Evolutionary conservation across 345 rosid species (phyloP).

Genomic region (Rhizophora apiculata): DNA sequence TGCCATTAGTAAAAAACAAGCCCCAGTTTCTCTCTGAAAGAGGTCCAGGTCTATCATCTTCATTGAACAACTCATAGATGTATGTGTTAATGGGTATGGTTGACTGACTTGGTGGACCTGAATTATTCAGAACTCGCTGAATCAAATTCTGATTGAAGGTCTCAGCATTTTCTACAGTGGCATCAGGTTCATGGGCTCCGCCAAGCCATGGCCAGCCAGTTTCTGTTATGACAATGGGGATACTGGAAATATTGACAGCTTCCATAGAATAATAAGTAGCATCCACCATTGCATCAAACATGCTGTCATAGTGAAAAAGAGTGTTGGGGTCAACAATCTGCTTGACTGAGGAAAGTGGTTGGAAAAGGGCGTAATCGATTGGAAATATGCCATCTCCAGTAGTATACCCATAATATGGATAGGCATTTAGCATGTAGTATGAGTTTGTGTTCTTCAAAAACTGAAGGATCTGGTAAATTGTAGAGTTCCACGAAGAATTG

Average conservation of each 20-base stretch:
- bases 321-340: constrained; percentile 99
- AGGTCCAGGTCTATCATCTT: constrained; percentile 75
- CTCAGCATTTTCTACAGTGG: constrained; percentile 66
- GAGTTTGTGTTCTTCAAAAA: constrained; percentile 85
- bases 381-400: constrained; percentile 86
- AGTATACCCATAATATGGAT: constrained; percentile 89
- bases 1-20: constrained; percentile 64
- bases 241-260: constrained; percentile 59
- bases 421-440: constrained; percentile 85
- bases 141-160: constrained; percentile 72
- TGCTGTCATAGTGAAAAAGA: constrained; percentile 77
- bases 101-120: constrained; percentile 90
- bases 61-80: constrained; percentile 86
- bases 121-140: constrained; percentile 62
- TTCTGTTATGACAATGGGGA: constrained; percentile 79
- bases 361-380: constrained; percentile 80
- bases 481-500: constrained; percentile 71
- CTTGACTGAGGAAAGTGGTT: constrained; percentile 63
- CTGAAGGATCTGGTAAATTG: constrained; percentile 79
- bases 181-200: constrained; percentile 71
- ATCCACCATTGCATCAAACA: constrained; percentile 99
- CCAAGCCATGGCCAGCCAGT: constrained; percentile 99
- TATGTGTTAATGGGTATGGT: constrained; percentile 63
- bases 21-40: constrained; percentile 91
- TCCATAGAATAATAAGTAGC: constrained; percentile 90